These are phyloP conservation scores for Erythrophleum fordii DNA, from an alignment of 306 rosid genomes.

Conservation along the genomic window DNA sequence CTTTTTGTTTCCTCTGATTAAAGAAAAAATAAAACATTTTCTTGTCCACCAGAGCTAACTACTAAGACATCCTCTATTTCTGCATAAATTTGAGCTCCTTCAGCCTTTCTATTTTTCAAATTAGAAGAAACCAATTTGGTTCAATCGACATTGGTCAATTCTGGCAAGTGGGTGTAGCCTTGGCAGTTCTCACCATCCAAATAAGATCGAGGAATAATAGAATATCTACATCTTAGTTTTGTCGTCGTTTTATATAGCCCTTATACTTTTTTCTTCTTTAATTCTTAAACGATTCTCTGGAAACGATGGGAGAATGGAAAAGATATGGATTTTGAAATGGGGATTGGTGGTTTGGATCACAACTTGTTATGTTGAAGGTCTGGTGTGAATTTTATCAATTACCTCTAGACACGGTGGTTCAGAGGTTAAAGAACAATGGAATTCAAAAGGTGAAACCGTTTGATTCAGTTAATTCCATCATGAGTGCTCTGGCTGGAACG, in stretches of 20 bases:
- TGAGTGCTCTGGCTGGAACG: slow-evolving; percentile 79
- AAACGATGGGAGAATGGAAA: slow-evolving; percentile 51
- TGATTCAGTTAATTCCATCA: slow-evolving; percentile 74
- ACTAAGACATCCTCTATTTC: not conserved
- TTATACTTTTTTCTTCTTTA: not conserved
- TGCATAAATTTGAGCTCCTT: not conserved
- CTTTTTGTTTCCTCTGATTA: too few species aligned
- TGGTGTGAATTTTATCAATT: slow-evolving; percentile 83
- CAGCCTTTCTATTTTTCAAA: not conserved
- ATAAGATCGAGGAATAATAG: not conserved
- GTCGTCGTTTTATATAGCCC: not conserved
- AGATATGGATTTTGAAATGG: slow-evolving; percentile 40
- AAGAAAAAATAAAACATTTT: not conserved
- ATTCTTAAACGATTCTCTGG: not conserved
- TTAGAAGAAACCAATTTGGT: slow-evolving; percentile 17
- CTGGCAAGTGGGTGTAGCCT: not conserved
- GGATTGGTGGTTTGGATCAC: slow-evolving; percentile 46
- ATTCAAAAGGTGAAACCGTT: slow-evolving; percentile 90
- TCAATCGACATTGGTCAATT: not conserved
- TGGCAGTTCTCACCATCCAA: not conserved
- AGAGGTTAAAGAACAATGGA: slow-evolving; percentile 87
- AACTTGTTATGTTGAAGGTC: slow-evolving; percentile 61
- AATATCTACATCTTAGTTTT: not conserved
- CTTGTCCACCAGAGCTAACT: not conserved
- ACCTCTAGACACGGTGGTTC: slow-evolving; percentile 76